These are phyloP conservation scores for Tylopilus sp. DNA, from an alignment of 1,284 basidiomycete species.

Conservation along the genomic window DNA sequence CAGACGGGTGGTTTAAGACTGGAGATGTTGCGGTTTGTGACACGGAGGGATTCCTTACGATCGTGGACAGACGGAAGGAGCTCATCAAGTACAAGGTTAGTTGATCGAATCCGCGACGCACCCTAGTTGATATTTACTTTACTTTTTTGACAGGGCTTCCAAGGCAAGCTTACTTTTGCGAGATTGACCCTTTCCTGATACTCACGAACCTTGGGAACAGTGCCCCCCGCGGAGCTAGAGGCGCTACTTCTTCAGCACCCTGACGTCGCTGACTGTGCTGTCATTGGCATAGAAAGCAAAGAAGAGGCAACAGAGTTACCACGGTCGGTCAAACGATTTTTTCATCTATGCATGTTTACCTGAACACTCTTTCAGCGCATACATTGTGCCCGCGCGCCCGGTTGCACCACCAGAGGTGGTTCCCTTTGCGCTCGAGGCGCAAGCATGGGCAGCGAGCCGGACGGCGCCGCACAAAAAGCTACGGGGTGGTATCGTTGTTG, in stretches of 20 bases:
- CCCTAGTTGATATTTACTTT: not conserved
- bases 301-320: constrained; percentile 83
- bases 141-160: constrained; percentile 60
- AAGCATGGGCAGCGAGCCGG: constrained; percentile 69
- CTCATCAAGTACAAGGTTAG: constrained; percentile 85
- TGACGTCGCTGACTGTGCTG: constrained; percentile 76
- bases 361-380: constrained; percentile 61
- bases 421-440: constrained; percentile 61
- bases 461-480: constrained; percentile 76
- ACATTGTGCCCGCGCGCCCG: constrained; percentile 60
- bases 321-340: constrained; percentile 50
- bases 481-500: constrained; percentile 70
- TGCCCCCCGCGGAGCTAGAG: constrained; percentile 88
- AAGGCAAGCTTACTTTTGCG: constrained; percentile 55
- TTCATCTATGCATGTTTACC: not conserved
- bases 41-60: constrained; percentile 70
- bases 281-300: constrained; percentile 74
- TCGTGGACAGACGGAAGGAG: constrained; percentile 83
- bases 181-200: constrained; percentile 16
- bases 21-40: constrained; percentile 80
- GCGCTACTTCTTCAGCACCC: constrained; percentile 78
- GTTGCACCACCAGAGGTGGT: constrained; percentile 45
- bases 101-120: not conserved
- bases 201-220: constrained; percentile 47
- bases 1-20: constrained; percentile 86